phyloP scores from a whole-genome alignment of 495 filamentous ascomycete species.

The Penicillium roqueforti region DNA sequence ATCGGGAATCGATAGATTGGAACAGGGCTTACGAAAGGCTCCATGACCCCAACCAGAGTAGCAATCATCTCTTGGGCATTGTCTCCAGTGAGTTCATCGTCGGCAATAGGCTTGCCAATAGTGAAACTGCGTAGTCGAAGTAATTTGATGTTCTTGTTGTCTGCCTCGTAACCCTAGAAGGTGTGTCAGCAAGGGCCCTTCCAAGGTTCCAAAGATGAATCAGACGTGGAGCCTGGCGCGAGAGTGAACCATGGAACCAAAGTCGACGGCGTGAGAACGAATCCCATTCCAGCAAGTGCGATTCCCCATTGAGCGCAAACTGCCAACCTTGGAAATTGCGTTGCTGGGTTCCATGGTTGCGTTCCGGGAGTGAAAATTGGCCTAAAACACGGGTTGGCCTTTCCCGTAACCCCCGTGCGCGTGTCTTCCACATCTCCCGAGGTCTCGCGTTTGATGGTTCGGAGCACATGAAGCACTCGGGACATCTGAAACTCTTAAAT shows the following conservation, averaged over 20 bases:
- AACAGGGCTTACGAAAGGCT: constrained; percentile 55
- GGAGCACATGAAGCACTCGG: not conserved
- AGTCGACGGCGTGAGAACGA: constrained; percentile 29
- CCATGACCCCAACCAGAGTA: constrained; percentile 54
- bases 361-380: not conserved
- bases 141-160: constrained; percentile 70
- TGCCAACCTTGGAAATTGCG: not conserved
- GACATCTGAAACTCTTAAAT: not conserved
- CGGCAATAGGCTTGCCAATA: constrained; percentile 57
- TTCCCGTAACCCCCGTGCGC: constrained; percentile 4
- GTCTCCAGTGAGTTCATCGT: constrained; percentile 48
- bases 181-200: constrained; percentile 20
- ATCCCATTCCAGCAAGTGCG: not conserved
- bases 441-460: not conserved
- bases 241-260: constrained; percentile 44
- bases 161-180: constrained; percentile 63
- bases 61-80: constrained; percentile 53
- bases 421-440: not conserved
- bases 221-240: constrained; percentile 20
- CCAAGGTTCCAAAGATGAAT: too few relatives aligned
- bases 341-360: not conserved
- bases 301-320: constrained; percentile 8
- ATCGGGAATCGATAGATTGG: constrained; percentile 8
- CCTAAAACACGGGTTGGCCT: not conserved
- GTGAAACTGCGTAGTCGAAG: constrained; percentile 75